Conservation (phyloP, 371 early-diverging fungal genomes). For the Circinella minor region DNA sequence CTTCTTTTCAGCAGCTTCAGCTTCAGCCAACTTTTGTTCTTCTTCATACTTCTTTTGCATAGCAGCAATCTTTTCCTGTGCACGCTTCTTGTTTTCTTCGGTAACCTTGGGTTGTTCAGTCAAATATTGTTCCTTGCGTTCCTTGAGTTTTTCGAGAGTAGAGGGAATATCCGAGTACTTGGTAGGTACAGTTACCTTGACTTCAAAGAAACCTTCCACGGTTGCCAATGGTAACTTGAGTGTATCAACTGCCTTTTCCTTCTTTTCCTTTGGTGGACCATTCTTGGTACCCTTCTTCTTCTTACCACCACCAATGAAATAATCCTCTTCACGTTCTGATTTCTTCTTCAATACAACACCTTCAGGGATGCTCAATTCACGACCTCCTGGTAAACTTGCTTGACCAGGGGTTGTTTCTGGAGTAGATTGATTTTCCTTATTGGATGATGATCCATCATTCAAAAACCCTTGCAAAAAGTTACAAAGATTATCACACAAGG, state of each 20-base stretch:
- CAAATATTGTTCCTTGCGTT: constrained; percentile 71
- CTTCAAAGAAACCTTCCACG: constrained; percentile 79
- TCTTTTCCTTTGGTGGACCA: constrained; percentile 65
- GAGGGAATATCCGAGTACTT: constrained; percentile 70
- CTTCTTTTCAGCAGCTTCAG: constrained; percentile 10
- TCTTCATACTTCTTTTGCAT: neutral
- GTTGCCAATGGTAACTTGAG: constrained; percentile 85
- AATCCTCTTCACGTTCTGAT: constrained; percentile 60
- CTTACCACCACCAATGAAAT: constrained; percentile 67
- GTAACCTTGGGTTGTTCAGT: constrained; percentile 82
- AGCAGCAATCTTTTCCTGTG: constrained; percentile 70
- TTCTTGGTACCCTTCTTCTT: constrained; percentile 52
- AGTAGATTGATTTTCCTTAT: constrained; percentile 37
- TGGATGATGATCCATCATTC: constrained; percentile 13
- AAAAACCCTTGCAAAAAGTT: constrained; percentile 64
- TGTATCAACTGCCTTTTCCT: constrained; percentile 65
- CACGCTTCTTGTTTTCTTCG: constrained; percentile 84
- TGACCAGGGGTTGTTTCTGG: neutral
- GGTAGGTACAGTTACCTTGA: constrained; percentile 85
- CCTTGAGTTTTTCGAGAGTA: constrained; percentile 75
- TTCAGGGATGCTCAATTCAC: constrained; percentile 45
- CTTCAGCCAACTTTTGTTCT: constrained; percentile 1
- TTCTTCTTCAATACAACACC: constrained; percentile 73
- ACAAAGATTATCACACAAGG: constrained; percentile 78
- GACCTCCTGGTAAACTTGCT: neutral